Evolutionary conservation across 768 basidiomycete genomes (phyloP), one percentile per base, ranked within the genome.

Genomic region (Gloeostereum incarnatum): DNA sequence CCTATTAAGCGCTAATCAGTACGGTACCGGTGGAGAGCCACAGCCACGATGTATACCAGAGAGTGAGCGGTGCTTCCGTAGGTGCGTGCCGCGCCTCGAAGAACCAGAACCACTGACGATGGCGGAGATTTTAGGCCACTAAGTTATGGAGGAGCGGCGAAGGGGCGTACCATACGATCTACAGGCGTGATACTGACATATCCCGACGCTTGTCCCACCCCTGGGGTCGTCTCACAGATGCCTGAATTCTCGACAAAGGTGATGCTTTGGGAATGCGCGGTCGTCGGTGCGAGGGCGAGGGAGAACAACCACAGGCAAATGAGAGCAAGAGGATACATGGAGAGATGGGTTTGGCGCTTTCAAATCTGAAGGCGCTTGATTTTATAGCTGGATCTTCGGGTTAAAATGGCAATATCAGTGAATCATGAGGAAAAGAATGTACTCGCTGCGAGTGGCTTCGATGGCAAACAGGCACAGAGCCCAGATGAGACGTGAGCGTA

Each of bases 51-150:
- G 17, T 25, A 36, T 38, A 62, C 66, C 68, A 71, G 18, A 69
- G 48, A 13, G 65, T 65, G 42, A 71, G 65, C 2, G 68, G 68
- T 2, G 67, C 67, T 4, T 54, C 61, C 39, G 63, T 61, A 1
- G 66, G 63, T 6, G 56, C 55, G 31, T 65, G 46, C 24, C 69
- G 60, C 14, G 68, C 58, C 40, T 67, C 69, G 35, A 70, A 71
- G 50, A 70, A 71, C 63, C 67, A 71, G 40, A 70, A 70, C 63
- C 62, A 71, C 67, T 68, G 29, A n/a, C 18, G 35, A 35, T 13
- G 17, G 16, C 5, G 13, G 6, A 13, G 7, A 36, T 26, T 29
- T 13, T 7, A 31, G 5, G 16, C 14, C 18, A 27, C 31, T n/a
- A 21, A 7, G 13, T n/a, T 14, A 7, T 2, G 26, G 13, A 26